Base-by-base conservation (phyloP, 1,284 basidiomycete species). In the Cryptococcus sp. region DNA sequence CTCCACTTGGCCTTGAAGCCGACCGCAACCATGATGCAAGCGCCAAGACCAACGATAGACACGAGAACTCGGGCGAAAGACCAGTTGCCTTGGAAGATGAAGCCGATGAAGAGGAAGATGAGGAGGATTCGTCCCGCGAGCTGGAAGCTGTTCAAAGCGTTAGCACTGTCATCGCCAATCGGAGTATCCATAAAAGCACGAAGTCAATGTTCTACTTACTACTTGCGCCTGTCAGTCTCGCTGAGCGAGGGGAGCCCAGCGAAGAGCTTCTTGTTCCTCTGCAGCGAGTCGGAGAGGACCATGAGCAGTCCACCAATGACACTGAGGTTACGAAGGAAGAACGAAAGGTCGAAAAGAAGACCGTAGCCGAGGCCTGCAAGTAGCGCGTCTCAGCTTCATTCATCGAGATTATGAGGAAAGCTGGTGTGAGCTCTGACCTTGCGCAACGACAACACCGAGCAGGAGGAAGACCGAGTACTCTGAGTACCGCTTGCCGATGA, bases 1-100 rank as follows among this genome's bases (percentile, higher is more conserved):
- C 91, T 93, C 92, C 93, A 97, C 79, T 97, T 95, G 70, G 96
- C 95, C 82, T 99, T 99, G 86, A 98, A 99, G 50, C 96, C 96
- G 63, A 99, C 85, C 11, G 94, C 96, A 54, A 99, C 94, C 92
- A 97, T 97, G 72, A 87, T 79, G 76, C 95, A 98, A 1, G 95
- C 94, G n/a, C 85, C 88, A 48, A 96, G 83, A 57, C 92, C 92
- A 63, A 95, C 77, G 64, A 96, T 82, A 38, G 92, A 93, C 55
- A 96, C 89, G 60, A 95, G 81, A 10, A 93, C 84, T 62, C 94
- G 90, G 22, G 84, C 85, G 65, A 96, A 81, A 64, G 85, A 88
- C 93, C 94, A 98, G 76, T 85, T 81, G 55, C 94, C 94, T 76
- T 95, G 93, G 74, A 99, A 83, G 68, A 97, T 88, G 82, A 99